A percentile compares a stretch with the other conserved stretches of the same genome.
phyloP scores from a whole-genome alignment of 129 eudicot species.

The Lonicera japonica region DNA sequence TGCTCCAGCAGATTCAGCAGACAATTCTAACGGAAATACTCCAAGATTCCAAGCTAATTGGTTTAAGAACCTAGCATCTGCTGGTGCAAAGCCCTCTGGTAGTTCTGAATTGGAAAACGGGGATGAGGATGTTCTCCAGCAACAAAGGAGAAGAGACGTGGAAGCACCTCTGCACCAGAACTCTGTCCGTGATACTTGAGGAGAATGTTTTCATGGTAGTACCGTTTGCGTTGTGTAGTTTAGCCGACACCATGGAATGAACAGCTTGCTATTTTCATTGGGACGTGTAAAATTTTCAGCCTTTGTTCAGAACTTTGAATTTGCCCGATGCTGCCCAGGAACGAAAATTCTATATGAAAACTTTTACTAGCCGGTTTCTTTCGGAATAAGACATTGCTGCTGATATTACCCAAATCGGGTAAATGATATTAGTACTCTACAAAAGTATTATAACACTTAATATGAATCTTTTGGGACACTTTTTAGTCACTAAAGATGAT shows the following conservation, averaged over 20 bases:
- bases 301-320: too few species aligned
- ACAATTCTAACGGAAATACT: slow-evolving; percentile 34
- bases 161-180: slow-evolving; percentile 27
- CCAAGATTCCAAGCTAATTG: slow-evolving; percentile 70
- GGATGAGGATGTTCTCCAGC: slow-evolving; percentile 31
- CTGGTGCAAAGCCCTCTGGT: slow-evolving; percentile 72
- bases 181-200: background rate
- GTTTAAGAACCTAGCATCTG: slow-evolving; percentile 70
- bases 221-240: too few species aligned
- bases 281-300: slow-evolving; percentile 15
- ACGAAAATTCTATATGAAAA: too few species aligned
- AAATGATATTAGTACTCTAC: too few species aligned
- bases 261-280: background rate
- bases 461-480: too few species aligned
- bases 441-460: too few species aligned
- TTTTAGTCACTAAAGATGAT: too few species aligned
- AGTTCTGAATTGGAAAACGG: slow-evolving; percentile 51
- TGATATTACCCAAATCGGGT: too few species aligned
- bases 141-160: slow-evolving; percentile 22
- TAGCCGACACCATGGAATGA: background rate
- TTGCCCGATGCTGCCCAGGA: too few species aligned
- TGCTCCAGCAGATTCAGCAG: slow-evolving; percentile 47
- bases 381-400: too few species aligned
- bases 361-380: too few species aligned
- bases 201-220: background rate